Evolutionary conservation across 2,329 filamentous ascomycete genomes (phyloP).

Genomic region (Talaromyces sp.): DNA sequence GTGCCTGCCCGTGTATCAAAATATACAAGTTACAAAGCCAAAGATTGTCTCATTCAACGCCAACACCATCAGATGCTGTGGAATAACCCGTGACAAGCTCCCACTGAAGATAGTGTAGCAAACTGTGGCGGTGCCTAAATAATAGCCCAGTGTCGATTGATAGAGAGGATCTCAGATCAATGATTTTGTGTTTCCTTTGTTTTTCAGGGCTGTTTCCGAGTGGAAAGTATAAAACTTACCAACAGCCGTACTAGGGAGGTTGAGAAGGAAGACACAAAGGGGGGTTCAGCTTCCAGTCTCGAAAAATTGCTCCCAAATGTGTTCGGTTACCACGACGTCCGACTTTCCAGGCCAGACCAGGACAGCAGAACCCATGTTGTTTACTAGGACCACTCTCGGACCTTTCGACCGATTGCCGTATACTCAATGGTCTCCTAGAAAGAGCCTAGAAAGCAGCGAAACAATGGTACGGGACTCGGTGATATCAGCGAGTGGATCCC

Average conservation of each 20-base stretch:
- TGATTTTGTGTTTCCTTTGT: not conserved
- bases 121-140: not conserved
- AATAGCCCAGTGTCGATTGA: not conserved
- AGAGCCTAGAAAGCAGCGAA: not conserved
- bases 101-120: not conserved
- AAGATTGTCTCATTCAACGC: not conserved
- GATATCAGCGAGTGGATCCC: not conserved
- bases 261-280: not conserved
- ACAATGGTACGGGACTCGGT: not conserved
- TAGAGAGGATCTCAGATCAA: not conserved
- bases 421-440: not conserved
- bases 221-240: not conserved
- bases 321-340: not conserved
- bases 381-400: not conserved
- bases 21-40: not conserved
- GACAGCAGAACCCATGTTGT: not conserved
- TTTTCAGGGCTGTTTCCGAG: not conserved
- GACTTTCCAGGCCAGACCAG: not conserved
- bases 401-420: not conserved
- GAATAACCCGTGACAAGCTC: not conserved
- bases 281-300: not conserved
- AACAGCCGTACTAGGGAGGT: not conserved
- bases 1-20: not conserved
- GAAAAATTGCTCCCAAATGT: too few species aligned
- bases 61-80: not conserved